A percentile compares a stretch with the other conserved stretches of the same genome.
Conservation (phyloP, 331 rosid genomes). For the Pyracantha coccinea region DNA sequence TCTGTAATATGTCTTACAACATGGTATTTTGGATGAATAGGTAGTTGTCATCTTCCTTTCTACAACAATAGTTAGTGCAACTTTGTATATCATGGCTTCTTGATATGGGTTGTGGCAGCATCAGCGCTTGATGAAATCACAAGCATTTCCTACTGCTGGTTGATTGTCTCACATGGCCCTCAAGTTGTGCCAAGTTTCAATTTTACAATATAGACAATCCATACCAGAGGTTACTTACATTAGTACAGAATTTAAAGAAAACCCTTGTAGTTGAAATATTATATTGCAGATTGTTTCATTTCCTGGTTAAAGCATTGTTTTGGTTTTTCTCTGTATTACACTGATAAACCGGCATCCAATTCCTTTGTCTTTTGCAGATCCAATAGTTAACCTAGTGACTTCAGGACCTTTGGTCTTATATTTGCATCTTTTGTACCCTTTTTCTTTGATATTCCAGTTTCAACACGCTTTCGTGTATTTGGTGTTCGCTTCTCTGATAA, state of each 20-base stretch:
- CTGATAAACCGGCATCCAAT: not conserved
- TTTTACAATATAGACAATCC: not conserved
- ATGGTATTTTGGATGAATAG: not conserved
- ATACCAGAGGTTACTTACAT: not conserved
- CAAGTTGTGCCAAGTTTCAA: not conserved
- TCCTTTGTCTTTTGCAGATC: conserved; percentile 47
- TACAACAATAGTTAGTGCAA: not conserved
- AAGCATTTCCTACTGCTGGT: not conserved
- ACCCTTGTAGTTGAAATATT: not conserved
- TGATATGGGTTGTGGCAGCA: not conserved
- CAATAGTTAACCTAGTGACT: conserved; percentile 52
- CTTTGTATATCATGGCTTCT: not conserved
- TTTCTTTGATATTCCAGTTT: conserved; percentile 96
- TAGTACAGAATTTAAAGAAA: not conserved
- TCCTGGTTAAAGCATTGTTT: not conserved
- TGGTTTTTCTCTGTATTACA: not conserved
- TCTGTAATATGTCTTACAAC: not conserved
- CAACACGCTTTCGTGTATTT: conserved; percentile 73
- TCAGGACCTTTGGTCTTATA: conserved; percentile 97
- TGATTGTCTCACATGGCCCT: not conserved
- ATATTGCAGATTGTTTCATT: not conserved
- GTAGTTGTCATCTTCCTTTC: not conserved
- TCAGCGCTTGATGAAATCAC: not conserved
- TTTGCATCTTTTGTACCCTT: conserved; percentile 94
- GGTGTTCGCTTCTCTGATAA: conserved; percentile 82